Conservation (phyloP, 2,329 filamentous ascomycete species). For the Clarireedia monteithiana region DNA sequence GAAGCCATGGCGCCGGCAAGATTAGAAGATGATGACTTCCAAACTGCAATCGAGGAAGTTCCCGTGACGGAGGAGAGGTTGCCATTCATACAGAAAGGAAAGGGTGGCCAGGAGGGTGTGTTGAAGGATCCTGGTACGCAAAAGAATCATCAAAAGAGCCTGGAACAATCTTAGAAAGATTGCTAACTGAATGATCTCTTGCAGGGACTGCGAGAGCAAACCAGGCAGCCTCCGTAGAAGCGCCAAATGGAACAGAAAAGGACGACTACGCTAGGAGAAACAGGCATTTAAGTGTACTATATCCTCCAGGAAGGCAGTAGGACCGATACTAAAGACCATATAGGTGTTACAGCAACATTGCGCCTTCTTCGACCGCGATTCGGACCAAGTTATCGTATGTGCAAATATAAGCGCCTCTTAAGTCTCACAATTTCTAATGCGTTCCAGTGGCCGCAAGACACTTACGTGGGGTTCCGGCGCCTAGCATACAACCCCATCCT, state of each 20-base stretch:
- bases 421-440: neutral
- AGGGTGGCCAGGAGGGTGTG: neutral
- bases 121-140: conserved; percentile 14
- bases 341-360: conserved; percentile 46
- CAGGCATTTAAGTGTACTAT: conserved; percentile 28
- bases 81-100: neutral
- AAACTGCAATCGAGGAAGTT: neutral
- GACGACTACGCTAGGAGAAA: conserved; percentile 31
- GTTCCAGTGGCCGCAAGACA: conserved; percentile 38
- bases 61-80: neutral
- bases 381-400: conserved; percentile 39
- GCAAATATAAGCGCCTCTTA: neutral
- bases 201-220: conserved; percentile 35
- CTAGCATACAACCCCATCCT: conserved; percentile 39
- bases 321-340: neutral
- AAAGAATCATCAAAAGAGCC: neutral
- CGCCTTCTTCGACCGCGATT: conserved; percentile 43
- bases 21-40: neutral
- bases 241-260: conserved; percentile 35
- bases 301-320: neutral
- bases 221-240: conserved; percentile 32
- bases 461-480: conserved; percentile 38
- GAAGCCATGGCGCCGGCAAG: neutral
- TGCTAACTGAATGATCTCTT: neutral
- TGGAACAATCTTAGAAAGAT: neutral